phyloP scores from a whole-genome alignment of 73 alveolate species.

The Tetrahymena thermophila region DNA sequence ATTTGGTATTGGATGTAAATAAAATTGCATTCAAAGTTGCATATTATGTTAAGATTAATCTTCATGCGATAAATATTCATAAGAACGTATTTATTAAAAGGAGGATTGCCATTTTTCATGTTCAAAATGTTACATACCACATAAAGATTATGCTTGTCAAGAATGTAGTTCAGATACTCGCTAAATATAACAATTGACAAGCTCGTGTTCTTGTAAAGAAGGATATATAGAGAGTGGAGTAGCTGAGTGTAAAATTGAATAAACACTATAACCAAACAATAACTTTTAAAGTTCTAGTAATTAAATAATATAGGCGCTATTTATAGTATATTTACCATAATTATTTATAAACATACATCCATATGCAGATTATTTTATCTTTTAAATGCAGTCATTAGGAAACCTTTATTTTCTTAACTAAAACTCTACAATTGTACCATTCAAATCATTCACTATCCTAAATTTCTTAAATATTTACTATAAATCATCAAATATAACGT shows the following conservation, averaged over 20 bases:
- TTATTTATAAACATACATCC: neutral
- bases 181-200: neutral
- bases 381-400: neutral
- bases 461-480: neutral
- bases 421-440: neutral
- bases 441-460: neutral
- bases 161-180: neutral
- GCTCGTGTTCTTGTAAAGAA: neutral
- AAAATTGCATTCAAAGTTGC: neutral
- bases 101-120: neutral
- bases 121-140: neutral
- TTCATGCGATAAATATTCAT: neutral
- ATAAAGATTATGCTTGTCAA: no score
- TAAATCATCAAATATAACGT: neutral
- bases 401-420: no score
- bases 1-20: neutral
- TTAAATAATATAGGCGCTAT: no score
- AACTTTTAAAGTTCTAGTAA: neutral
- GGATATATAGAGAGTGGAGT: neutral
- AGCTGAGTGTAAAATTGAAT: neutral
- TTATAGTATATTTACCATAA: neutral
- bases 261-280: neutral
- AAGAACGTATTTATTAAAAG: neutral
- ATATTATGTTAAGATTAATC: neutral
- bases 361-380: neutral